Base-by-base conservation (phyloP, 2,329 filamentous ascomycete genomes). In the Intubia oerlemansii region DNA sequence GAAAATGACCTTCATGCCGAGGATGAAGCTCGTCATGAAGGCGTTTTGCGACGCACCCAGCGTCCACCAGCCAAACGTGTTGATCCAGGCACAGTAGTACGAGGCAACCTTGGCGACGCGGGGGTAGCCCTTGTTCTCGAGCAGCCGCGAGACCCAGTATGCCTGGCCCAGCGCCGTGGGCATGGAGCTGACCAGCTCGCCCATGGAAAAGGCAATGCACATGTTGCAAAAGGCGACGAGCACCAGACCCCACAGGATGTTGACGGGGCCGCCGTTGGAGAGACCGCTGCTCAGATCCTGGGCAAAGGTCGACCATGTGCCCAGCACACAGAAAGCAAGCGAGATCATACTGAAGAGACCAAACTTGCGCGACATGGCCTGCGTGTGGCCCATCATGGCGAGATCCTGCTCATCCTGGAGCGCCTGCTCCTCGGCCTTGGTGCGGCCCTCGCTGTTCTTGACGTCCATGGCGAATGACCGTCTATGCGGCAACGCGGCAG, bases 221-320 rank as follows among this genome's bases (percentile, higher is more conserved):
- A 76, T 48, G 40, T 77, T 73, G 46, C 79, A 74, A 33, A 62
- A 37, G n/a, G 68, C 75, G 20, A 79, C 69, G 24, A 53, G 51
- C 18, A 76, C 49, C 69, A 73, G 78, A 24, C 71, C 74, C 72
- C 72, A 78, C 44, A 80, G 70, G 42, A 79, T 67, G 42, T 67
- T 64, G 34, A 67, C 63, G 7, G 72, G 67, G 2, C 73, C 73
- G 34, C 73, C 73, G 36, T 65, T 80, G 25, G 70, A 62, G 22
- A 80, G 57, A 41, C 74, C 74, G 47, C 31, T 34, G 16, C 28
- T 30, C 13, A 37, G 32, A 22, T 34, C 35, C 16, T 37, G 35
- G 13, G 35, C 35, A 20, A 37, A 37, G 7, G 35, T 37, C 10
- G 35, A 37, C 35, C 35, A 35, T 8, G 33, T 37, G n/a, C 35